phyloP scores from a whole-genome alignment of 208 protist species.

The Naegleria gruberi region DNA sequence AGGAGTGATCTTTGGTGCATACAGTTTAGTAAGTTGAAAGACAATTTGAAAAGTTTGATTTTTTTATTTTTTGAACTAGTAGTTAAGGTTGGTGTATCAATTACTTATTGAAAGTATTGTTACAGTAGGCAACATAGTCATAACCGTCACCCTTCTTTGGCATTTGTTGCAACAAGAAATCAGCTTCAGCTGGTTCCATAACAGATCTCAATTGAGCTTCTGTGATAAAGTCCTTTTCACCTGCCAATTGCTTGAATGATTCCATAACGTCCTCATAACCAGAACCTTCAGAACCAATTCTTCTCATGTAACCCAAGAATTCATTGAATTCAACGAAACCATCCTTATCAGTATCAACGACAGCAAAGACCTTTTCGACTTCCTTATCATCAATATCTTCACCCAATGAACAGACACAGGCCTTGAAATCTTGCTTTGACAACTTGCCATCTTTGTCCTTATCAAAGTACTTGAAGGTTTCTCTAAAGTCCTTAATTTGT shows the following conservation, averaged over 20 bases:
- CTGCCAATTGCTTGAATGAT: conserved; percentile 1
- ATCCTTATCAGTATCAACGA: not conserved
- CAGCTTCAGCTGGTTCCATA: not conserved
- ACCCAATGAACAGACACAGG: not conserved
- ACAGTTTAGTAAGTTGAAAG: too few species aligned
- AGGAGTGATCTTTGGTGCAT: too few species aligned
- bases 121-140: not conserved
- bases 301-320: not conserved
- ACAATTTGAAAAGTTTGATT: too few species aligned
- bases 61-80: too few species aligned
- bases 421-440: not conserved
- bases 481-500: conserved; percentile 14
- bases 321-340: not conserved
- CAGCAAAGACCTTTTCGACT: not conserved
- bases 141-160: conserved; percentile 12
- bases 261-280: not conserved
- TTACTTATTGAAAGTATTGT: too few species aligned
- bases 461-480: conserved; percentile 9
- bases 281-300: not conserved
- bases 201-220: not conserved
- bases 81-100: too few species aligned
- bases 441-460: not conserved
- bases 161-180: not conserved
- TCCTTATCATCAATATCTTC: conserved; percentile 14
- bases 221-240: not conserved